Base-by-base conservation (phyloP, 306 rosid genomes). In the Vicia sativa region DNA sequence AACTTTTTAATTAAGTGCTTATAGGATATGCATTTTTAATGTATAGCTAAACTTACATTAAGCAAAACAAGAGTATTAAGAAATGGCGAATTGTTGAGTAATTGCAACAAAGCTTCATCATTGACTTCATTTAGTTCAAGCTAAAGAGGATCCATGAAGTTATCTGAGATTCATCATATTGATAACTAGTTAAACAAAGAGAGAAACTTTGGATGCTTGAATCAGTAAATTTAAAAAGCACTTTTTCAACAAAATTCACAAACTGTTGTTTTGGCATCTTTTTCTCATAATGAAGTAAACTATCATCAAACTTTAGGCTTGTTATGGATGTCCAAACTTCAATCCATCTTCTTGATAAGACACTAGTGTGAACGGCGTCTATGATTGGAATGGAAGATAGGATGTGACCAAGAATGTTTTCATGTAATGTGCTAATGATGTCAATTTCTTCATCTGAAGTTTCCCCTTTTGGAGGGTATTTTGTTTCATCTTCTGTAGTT, bases 71-170 rank as follows among this genome's bases (percentile, higher is more conserved):
- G 63, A 65, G 71, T 64, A 1, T 57, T 38, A 11, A 81, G 82
- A 19, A 25, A 52, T n/a, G 85, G 85, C 13, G 82, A 73, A 44
- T 73, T 77, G 54, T 77, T 67, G 28, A 81, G 77, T 1, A 81
- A 23, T 5, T 70, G 72, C 29, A 77, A 3, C 19, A 81, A 62
- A 62, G 74, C 72, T 81, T 77, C 80, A 70, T 68, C 59, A n/a
- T 55, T 52, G 62, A 70, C 74, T 55, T 77, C 81, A 14, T 81
- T 65, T 28, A 81, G 67, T 73, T 81, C 71, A 43, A 81, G 74
- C 65, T 58, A 52, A n/a, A n/a, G n/a, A n/a, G n/a, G n/a, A 81
- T 74, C 85, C 85, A 81, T 50, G 31, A 21, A 50, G 60, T 52
- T 1, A 81, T 29, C 21, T 16, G 64, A 4, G 71, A 50, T 44